Percentiles rank a stretch among this genome's conserved stretches.
phyloP scores from a whole-genome alignment of 1,139 yeast genomes.

The Candida mesenterica region DNA sequence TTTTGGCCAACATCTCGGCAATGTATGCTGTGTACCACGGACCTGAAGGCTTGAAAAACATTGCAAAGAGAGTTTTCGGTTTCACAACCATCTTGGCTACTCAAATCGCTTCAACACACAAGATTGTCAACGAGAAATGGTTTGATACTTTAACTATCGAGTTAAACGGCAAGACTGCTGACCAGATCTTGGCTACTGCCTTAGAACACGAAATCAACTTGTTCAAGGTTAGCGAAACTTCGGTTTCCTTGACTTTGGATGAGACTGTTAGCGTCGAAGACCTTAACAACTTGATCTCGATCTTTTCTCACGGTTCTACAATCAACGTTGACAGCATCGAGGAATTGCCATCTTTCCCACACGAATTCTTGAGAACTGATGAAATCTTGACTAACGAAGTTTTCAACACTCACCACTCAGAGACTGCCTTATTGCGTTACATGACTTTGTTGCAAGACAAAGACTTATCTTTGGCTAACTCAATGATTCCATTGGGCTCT shows the following conservation, averaged over 20 bases:
- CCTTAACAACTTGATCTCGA: slow-evolving; percentile 51
- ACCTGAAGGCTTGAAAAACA: slow-evolving; percentile 78
- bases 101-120: slow-evolving; percentile 47
- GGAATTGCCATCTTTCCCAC: slow-evolving; percentile 53
- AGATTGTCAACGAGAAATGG: slow-evolving; percentile 60
- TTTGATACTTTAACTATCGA: slow-evolving; percentile 85
- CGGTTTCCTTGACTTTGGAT: slow-evolving; percentile 77
- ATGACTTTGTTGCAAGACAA: slow-evolving; percentile 80
- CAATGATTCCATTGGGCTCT: slow-evolving; percentile 96
- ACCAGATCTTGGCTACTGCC: slow-evolving; percentile 57
- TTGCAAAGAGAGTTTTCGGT: slow-evolving; percentile 77
- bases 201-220: slow-evolving; percentile 70
- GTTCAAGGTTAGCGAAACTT: slow-evolving; percentile 60
- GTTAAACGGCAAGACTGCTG: slow-evolving; percentile 51
- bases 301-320: slow-evolving; percentile 48
- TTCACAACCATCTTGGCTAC: slow-evolving; percentile 71
- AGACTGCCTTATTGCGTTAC: slow-evolving; percentile 91
- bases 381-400: slow-evolving; percentile 69
- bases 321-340: slow-evolving; percentile 20
- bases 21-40: slow-evolving; percentile 98
- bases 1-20: slow-evolving; percentile 92
- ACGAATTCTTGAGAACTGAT: slow-evolving; percentile 58
- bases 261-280: slow-evolving; percentile 77
- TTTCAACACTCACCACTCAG: slow-evolving; percentile 86
- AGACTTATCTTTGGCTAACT: slow-evolving; percentile 89